These are phyloP conservation scores for Inonotus hispidus DNA, from an alignment of 1,284 basidiomycete genomes.

Conservation along the genomic window DNA sequence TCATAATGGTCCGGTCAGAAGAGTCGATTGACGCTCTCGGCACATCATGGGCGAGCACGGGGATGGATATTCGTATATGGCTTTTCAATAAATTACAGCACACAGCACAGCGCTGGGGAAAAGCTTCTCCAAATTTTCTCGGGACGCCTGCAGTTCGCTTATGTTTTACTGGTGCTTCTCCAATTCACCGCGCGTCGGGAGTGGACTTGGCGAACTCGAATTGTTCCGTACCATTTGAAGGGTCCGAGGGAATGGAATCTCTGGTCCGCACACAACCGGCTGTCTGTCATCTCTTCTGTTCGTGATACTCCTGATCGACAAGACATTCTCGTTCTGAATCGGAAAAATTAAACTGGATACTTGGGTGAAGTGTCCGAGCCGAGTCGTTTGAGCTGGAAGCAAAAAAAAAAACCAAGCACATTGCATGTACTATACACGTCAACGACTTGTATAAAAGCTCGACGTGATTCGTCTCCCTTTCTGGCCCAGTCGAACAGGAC, in stretches of 20 bases:
- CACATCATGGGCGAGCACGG: no score
- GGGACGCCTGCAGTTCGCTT: background rate
- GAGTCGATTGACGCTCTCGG: background rate
- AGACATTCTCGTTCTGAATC: background rate
- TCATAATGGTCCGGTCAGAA: background rate
- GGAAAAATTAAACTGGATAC: background rate
- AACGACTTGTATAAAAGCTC: background rate
- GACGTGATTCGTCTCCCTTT: background rate
- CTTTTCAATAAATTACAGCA: no score
- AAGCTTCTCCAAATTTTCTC: background rate
- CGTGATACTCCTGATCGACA: background rate
- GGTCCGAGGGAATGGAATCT: background rate
- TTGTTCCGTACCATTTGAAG: background rate
- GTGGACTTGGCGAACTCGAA: no score
- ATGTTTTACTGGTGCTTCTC: background rate
- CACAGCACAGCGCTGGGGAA: background rate
- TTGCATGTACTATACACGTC: no score
- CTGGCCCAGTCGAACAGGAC: constrained; percentile 5
- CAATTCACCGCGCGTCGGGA: background rate
- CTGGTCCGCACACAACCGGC: background rate
- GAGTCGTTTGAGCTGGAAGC: no score
- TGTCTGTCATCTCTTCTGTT: background rate
- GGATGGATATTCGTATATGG: no score
- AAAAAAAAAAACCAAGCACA: background rate
- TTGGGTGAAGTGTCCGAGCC: no score